Evolutionary conservation across 2,329 filamentous ascomycete genomes (phyloP).

Genomic region (Exophiala xenobiotica): DNA sequence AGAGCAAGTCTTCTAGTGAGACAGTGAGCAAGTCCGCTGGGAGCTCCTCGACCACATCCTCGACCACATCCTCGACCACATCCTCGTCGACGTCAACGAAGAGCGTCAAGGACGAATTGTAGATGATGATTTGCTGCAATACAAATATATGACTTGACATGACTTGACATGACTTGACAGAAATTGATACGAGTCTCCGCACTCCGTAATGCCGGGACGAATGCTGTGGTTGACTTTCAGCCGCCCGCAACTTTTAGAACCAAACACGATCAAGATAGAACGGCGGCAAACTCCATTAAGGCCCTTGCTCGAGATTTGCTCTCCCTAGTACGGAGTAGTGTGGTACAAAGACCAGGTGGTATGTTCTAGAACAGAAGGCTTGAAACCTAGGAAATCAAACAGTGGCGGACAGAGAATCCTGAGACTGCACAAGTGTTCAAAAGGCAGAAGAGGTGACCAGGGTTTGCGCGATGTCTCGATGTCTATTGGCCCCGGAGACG

Average conservation of each 20-base stretch:
- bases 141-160: too few species aligned
- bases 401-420: conserved; percentile 7
- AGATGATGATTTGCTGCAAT: not conserved
- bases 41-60: conserved; percentile 40
- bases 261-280: too few species aligned
- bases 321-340: too few species aligned
- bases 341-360: not conserved
- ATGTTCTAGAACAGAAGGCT: conserved; percentile 9
- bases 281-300: too few species aligned
- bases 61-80: conserved; percentile 36
- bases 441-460: not conserved
- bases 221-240: too few species aligned
- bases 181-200: too few species aligned
- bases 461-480: not conserved
- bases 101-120: conserved; percentile 30
- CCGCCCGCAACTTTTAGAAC: too few species aligned
- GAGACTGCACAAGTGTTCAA: conserved; percentile 19
- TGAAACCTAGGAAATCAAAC: conserved; percentile 2
- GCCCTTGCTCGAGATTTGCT: too few species aligned
- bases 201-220: too few species aligned
- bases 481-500: conserved; percentile 1
- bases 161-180: too few species aligned
- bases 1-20: conserved; percentile 30
- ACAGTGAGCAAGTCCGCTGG: conserved; percentile 2
- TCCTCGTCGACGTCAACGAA: conserved; percentile 16